These are phyloP conservation scores for Pulveroboletus sp. DNA, from an alignment of 768 basidiomycete species.

Conservation along the genomic window DNA sequence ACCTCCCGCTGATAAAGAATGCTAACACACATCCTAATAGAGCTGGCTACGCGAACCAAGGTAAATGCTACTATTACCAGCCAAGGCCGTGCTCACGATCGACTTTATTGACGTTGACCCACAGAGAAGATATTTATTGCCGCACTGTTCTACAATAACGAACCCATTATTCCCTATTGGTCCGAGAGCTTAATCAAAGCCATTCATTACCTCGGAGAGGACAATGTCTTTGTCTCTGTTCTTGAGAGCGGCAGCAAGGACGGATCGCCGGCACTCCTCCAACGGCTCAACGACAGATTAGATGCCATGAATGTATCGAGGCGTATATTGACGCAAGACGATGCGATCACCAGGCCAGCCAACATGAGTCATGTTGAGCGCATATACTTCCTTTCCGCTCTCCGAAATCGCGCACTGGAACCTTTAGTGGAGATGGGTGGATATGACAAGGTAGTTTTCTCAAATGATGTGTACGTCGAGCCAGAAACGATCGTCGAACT, in stretches of 20 bases:
- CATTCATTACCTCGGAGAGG: slow-evolving; percentile 37
- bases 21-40: slow-evolving; percentile 12
- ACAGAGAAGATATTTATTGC: slow-evolving; percentile 17
- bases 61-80: background rate
- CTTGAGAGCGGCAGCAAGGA: slow-evolving; percentile 35
- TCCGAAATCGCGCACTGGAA: slow-evolving; percentile 40
- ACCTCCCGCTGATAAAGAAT: slow-evolving; percentile 9
- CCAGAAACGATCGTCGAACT: slow-evolving; percentile 39
- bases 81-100: too few species aligned
- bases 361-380: background rate
- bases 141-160: slow-evolving; percentile 39
- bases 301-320: slow-evolving; percentile 8
- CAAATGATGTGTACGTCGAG: slow-evolving; percentile 40
- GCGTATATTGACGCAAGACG: slow-evolving; percentile 12
- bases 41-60: slow-evolving; percentile 13
- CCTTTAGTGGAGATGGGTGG: slow-evolving; percentile 35
- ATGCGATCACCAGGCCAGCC: slow-evolving; percentile 5
- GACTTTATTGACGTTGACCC: background rate
- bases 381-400: slow-evolving; percentile 12
- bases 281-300: slow-evolving; percentile 7
- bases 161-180: slow-evolving; percentile 38
- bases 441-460: slow-evolving; percentile 38
- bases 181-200: slow-evolving; percentile 30
- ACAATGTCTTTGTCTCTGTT: slow-evolving; percentile 41
- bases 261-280: slow-evolving; percentile 8